Conservation (phyloP, 805 yeast species). For the Monosporozyma aerobia region DNA sequence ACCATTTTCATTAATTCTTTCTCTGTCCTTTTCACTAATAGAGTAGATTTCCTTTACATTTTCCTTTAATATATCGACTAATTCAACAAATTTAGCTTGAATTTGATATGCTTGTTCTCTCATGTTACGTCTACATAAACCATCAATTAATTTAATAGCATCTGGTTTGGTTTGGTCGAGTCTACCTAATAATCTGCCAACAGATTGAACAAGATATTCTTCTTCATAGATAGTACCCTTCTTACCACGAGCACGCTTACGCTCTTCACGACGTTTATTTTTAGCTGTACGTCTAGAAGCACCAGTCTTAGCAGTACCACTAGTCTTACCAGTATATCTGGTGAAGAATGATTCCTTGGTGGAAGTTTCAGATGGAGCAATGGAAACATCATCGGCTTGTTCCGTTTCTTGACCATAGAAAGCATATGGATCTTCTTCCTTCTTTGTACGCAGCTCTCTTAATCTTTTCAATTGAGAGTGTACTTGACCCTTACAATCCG, state of each 20-base stretch:
- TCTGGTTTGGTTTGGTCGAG: slow-evolving; percentile 66
- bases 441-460: slow-evolving; percentile 77
- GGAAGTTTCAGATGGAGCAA: slow-evolving; percentile 90
- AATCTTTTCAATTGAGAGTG: slow-evolving; percentile 75
- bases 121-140: slow-evolving; percentile 61
- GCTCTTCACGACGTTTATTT: slow-evolving; percentile 87
- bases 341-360: slow-evolving; percentile 91
- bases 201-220: slow-evolving; percentile 81
- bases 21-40: slow-evolving; percentile 78
- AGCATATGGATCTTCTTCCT: slow-evolving; percentile 73
- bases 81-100: slow-evolving; percentile 55
- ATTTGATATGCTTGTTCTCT: slow-evolving; percentile 75
- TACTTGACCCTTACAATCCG: slow-evolving; percentile 87
- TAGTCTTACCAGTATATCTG: slow-evolving; percentile 90
- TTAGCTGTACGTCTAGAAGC: slow-evolving; percentile 88
- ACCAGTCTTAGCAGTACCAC: slow-evolving; percentile 94
- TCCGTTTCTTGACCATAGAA: slow-evolving; percentile 71
- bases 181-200: slow-evolving; percentile 81
- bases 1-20: slow-evolving; percentile 83
- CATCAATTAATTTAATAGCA: slow-evolving; percentile 64
- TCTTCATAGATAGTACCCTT: slow-evolving; percentile 97
- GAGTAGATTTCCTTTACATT: slow-evolving; percentile 67
- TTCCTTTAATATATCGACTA: slow-evolving; percentile 46
- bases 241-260: slow-evolving; percentile 93
- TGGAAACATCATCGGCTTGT: slow-evolving; percentile 85